Conservation (phyloP, 2,329 filamentous ascomycete genomes). For the Diplocarpon mali region DNA sequence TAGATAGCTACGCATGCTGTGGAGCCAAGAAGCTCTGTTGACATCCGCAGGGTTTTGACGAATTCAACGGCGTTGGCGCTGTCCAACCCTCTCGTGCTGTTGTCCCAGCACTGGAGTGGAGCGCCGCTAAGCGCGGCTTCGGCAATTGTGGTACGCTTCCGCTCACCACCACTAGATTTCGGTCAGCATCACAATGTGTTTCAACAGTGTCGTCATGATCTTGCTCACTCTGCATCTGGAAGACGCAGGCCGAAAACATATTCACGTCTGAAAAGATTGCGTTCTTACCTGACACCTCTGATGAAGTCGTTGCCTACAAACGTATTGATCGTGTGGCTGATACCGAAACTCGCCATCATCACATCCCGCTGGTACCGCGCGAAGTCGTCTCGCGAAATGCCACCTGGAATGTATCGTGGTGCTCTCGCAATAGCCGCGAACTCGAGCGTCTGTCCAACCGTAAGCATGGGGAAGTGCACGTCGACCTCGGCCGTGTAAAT, state of each 20-base stretch:
- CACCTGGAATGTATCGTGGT: constrained; percentile 48
- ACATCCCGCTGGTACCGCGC: constrained; percentile 34
- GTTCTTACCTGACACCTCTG: constrained; percentile 40
- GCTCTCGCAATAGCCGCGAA: constrained; percentile 62
- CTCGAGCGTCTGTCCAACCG: constrained; percentile 60
- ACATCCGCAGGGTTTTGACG: constrained; percentile 51
- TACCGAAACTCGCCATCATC: constrained; percentile 59
- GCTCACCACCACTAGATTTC: constrained; percentile 46
- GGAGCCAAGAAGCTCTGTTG: constrained; percentile 51
- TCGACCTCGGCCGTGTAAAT: constrained; percentile 68
- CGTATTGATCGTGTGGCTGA: constrained; percentile 59
- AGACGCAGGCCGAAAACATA: too few species aligned
- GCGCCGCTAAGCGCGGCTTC: constrained; percentile 54
- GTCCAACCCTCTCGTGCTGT: constrained; percentile 64
- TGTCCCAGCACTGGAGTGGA: constrained; percentile 60
- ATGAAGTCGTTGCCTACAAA: constrained; percentile 65
- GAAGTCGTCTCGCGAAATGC: constrained; percentile 47
- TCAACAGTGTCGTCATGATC: too few species aligned
- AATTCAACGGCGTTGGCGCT: constrained; percentile 64
- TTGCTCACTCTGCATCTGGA: too few species aligned
- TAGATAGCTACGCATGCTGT: constrained; percentile 60
- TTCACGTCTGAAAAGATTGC: too few species aligned
- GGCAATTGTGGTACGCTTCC: constrained; percentile 70
- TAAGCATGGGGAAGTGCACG: constrained; percentile 63
- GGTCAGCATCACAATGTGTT: too few species aligned